Evolutionary conservation across 202 grass and related monocot genomes (phyloP).

Genomic region (Panicum virgatum): DNA sequence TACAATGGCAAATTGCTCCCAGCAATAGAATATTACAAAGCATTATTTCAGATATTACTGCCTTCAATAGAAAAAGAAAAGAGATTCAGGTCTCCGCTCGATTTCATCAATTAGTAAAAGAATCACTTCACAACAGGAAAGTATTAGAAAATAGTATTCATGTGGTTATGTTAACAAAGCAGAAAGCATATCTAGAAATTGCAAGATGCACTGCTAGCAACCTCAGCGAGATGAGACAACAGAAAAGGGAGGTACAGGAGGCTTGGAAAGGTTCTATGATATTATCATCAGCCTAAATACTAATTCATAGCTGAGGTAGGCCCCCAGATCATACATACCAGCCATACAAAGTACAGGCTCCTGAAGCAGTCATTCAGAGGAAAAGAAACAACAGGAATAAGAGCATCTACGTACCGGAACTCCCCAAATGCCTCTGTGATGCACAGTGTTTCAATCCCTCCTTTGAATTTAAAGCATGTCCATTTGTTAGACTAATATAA

Average conservation of each 20-base stretch:
- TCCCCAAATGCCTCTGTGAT: conserved; percentile 94
- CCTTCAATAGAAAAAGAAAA: not conserved
- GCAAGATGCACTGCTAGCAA: not conserved
- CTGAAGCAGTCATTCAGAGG: not conserved
- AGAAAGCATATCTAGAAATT: conserved; percentile 12
- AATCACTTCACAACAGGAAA: not conserved
- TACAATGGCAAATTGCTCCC: not conserved
- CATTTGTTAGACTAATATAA: conserved; percentile 13
- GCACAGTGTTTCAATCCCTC: conserved; percentile 90
- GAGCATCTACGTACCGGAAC: conserved; percentile 58
- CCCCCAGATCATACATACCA: not conserved
- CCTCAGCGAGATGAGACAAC: not conserved
- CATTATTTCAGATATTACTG: not conserved
- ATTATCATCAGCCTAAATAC: not conserved
- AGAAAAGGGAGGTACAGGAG: not conserved
- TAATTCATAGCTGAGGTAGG: not conserved
- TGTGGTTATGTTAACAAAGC: not conserved
- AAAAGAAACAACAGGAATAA: not conserved
- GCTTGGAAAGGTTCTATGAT: not conserved
- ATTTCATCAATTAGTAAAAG: not conserved
- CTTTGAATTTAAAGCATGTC: conserved; percentile 46
- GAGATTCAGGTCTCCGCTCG: not conserved
- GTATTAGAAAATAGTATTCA: not conserved
- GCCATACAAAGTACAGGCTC: not conserved
- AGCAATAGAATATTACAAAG: not conserved